Evolutionary conservation across 768 basidiomycete genomes (phyloP).

Genomic region (Dentipellis sp.): DNA sequence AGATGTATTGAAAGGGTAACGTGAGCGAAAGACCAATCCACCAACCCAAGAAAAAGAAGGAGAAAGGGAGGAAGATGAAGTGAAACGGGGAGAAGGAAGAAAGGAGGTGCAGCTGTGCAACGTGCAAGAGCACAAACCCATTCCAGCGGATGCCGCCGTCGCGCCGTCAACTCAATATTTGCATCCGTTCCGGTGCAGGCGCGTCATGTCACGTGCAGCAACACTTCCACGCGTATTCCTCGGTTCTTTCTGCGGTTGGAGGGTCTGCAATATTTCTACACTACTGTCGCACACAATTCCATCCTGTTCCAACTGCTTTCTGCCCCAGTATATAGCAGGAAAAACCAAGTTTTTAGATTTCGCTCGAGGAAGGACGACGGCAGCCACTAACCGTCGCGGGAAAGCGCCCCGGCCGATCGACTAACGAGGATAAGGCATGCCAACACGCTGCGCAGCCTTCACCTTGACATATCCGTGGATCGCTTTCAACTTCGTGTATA

Average conservation of each 20-base stretch:
- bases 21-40: background rate
- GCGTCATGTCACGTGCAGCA: background rate
- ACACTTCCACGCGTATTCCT: background rate
- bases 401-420: background rate
- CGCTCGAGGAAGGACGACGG: background rate
- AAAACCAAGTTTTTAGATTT: too few relatives aligned
- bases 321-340: too few relatives aligned
- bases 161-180: background rate
- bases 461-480: too few relatives aligned
- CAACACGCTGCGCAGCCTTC: too few relatives aligned
- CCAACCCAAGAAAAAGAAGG: background rate
- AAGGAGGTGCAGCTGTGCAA: background rate
- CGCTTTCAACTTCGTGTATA: too few relatives aligned
- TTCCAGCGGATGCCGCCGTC: background rate
- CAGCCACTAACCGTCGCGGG: background rate
- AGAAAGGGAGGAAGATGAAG: background rate
- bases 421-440: too few relatives aligned
- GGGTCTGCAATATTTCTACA: too few relatives aligned
- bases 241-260: background rate
- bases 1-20: background rate
- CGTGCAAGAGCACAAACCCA: background rate
- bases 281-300: too few relatives aligned
- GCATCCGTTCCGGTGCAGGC: background rate
- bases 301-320: too few relatives aligned
- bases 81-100: background rate